Evolutionary conservation across 345 rosid species (phyloP), one percentile per base, ranked within the genome.

Genomic region (Alliaria petiolata): DNA sequence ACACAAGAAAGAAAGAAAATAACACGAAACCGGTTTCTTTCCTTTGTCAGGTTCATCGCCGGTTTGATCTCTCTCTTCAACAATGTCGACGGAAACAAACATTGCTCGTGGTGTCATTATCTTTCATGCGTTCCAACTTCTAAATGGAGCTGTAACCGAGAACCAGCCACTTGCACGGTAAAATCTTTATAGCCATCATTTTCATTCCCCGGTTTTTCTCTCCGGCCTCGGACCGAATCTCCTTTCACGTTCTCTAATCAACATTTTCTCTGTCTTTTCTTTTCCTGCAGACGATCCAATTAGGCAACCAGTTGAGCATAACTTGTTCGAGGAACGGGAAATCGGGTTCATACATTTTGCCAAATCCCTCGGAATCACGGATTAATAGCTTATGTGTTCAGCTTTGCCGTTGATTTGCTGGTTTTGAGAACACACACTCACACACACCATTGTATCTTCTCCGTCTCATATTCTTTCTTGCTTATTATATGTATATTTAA

Each of bases 31-130:
- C 13, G 12, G n/a, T 3, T 7, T 44, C 34, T 43, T 62, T 51
- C 15, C 55, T 12, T 22, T 58, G 72, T 59, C 81, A 92, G 98
- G 74, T 84, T 87, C 54, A 78, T 89, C 3, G 63, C 68, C 6
- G 91, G 89, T 34, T 52, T 89, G 77, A 71, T 89, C 47, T 33
- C 83, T 75, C 86, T 93, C 15, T 90, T 93, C 54, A 91, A 89
- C 9, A 92, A 96, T 74, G 85, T 86, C 0, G 83, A 93, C 81
- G 98, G 95, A 52, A 90, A 93, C 75, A 83, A 93, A 40, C 96
- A 87, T 69, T 90, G 98, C 76, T 93, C 97, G 2, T 93, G 98
- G 98, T 93, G 98, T 69, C 97, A 90, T 75, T 93, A 90, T 56
- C 80, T 93, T 79, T 93, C 98, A 33, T 90, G 98, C 57, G 81